Conservation (phyloP, 331 rosid genomes). For the Dryas integrifolia region DNA sequence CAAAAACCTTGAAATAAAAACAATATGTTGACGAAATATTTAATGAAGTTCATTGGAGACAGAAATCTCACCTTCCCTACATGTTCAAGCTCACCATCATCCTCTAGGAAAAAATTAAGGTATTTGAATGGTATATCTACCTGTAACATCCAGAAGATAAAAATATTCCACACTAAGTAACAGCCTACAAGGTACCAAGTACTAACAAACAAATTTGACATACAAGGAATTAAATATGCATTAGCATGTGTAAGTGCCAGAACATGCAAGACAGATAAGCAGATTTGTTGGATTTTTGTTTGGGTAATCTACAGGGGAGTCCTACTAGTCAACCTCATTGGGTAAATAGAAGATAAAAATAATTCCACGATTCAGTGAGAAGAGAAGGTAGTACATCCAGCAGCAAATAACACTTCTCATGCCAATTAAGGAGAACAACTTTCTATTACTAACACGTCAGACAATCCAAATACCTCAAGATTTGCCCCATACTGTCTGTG, state of each 20-base stretch:
- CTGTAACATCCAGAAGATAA: conserved; percentile 36
- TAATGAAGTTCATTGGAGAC: not conserved
- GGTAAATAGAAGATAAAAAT: too few relatives aligned
- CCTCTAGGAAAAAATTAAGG: conserved; percentile 78
- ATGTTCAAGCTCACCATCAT: conserved; percentile 69
- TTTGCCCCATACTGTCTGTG: conserved; percentile 84
- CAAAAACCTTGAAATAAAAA: not conserved
- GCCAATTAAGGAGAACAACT: not conserved
- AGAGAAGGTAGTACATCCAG: not conserved
- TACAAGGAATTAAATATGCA: not conserved
- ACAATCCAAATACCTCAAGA: conserved; percentile 60
- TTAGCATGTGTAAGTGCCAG: not conserved
- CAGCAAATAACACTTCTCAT: not conserved
- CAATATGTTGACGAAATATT: not conserved
- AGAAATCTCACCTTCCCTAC: conserved; percentile 51
- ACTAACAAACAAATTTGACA: not conserved
- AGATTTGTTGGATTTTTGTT: not conserved
- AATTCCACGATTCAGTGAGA: not conserved
- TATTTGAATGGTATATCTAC: conserved; percentile 89
- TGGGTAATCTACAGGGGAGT: not conserved
- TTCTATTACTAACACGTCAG: not conserved
- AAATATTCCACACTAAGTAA: conserved; percentile 21
- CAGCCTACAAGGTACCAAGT: not conserved
- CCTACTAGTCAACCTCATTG: too few relatives aligned
- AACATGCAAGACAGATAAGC: not conserved